These are phyloP conservation scores for Colletotrichum caudatum DNA, from an alignment of 2,329 filamentous ascomycete species.

Conservation along the genomic window DNA sequence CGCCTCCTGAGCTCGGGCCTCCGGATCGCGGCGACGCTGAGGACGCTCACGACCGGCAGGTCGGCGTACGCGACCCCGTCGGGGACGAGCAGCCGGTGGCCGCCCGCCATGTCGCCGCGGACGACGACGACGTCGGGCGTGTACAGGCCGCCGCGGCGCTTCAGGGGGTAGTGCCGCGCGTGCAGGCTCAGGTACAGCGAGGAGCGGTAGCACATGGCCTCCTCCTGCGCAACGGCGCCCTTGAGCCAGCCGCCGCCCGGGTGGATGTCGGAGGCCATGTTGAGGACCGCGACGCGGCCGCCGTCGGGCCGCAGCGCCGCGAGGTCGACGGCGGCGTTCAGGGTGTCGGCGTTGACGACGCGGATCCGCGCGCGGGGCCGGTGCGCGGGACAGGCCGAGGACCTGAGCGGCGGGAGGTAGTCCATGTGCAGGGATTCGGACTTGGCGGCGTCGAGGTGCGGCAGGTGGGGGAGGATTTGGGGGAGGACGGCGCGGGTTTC, in stretches of 20 bases:
- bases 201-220: slow-evolving; percentile 74
- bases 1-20: slow-evolving; percentile 51
- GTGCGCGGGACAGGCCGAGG: slow-evolving; percentile 57
- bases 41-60: slow-evolving; percentile 67
- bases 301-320: slow-evolving; percentile 44
- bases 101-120: slow-evolving; percentile 60
- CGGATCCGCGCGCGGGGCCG: slow-evolving; percentile 53
- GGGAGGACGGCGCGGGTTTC: slow-evolving; percentile 63
- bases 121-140: slow-evolving; percentile 71
- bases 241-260: slow-evolving; percentile 74
- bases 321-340: slow-evolving; percentile 65
- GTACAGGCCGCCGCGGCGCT: slow-evolving; percentile 65
- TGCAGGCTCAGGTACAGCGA: slow-evolving; percentile 64
- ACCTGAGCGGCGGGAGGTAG: slow-evolving; percentile 54
- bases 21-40: slow-evolving; percentile 70
- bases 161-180: slow-evolving; percentile 64
- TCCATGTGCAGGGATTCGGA: slow-evolving; percentile 54
- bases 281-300: slow-evolving; percentile 69
- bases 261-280: slow-evolving; percentile 69
- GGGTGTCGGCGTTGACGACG: slow-evolving; percentile 68
- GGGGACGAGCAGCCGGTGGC: slow-evolving; percentile 59
- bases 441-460: slow-evolving; percentile 52
- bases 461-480: slow-evolving; percentile 58
- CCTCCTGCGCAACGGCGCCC: slow-evolving; percentile 75
- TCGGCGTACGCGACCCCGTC: slow-evolving; percentile 46